Evolutionary conservation across 2,329 filamentous ascomycete species (phyloP).

Genomic region (Ophiostoma fasciatum): DNA sequence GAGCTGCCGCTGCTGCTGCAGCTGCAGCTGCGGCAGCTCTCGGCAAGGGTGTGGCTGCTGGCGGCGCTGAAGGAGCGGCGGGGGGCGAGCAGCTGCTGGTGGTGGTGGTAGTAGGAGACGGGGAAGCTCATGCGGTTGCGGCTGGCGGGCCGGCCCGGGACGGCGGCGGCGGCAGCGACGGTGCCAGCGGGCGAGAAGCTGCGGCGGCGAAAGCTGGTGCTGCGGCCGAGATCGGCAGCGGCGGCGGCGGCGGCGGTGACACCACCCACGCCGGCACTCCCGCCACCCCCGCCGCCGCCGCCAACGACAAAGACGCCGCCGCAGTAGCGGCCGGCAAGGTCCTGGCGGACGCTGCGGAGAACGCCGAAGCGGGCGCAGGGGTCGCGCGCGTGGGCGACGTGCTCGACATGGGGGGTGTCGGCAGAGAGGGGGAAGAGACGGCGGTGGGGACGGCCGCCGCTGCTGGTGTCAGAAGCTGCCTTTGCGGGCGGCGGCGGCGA

Average conservation of each 20-base stretch:
- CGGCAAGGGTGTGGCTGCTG: too few relatives aligned
- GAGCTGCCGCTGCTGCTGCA: background rate
- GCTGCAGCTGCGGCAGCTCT: too few relatives aligned
- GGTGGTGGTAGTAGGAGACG: background rate
- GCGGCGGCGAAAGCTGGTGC: background rate
- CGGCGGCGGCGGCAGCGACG: background rate
- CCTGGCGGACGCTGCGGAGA: conserved; percentile 20
- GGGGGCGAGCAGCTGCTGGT: too few relatives aligned
- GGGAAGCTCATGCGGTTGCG: conserved; percentile 5
- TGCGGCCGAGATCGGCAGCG: background rate
- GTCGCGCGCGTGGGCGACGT: conserved; percentile 22
- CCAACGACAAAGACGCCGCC: conserved; percentile 24
- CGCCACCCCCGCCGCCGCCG: background rate
- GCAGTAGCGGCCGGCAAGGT: conserved; percentile 23
- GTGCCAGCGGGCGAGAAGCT: background rate
- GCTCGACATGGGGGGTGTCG: conserved; percentile 19
- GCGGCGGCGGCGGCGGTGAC: background rate
- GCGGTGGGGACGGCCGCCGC: conserved; percentile 8
- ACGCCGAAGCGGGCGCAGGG: conserved; percentile 25
- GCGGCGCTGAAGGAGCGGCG: too few relatives aligned
- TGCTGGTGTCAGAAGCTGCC: too few relatives aligned
- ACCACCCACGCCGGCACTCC: background rate
- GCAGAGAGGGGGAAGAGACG: conserved; percentile 7
- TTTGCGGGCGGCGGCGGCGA: too few relatives aligned
- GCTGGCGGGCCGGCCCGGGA: background rate